Conservation (phyloP, 352 stramenopile genomes). For the Saprolegnia parasitica region DNA sequence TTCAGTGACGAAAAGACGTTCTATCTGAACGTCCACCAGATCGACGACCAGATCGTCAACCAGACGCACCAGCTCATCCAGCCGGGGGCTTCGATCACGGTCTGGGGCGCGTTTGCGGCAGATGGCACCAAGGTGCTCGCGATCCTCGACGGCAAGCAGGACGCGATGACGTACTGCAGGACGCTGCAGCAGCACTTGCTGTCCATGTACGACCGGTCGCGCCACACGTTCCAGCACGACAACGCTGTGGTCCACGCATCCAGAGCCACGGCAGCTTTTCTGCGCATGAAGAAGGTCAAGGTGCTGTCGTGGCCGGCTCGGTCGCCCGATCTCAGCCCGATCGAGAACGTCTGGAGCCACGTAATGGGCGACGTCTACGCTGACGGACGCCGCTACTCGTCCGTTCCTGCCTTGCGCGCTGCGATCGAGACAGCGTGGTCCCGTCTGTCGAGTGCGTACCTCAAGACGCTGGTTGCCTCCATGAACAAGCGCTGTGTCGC, state of each 20-base stretch:
- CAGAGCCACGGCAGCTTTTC: neutral
- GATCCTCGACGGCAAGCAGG: neutral
- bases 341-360: conserved; percentile 30
- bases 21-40: conserved; percentile 36
- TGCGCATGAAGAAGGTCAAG: neutral
- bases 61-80: neutral
- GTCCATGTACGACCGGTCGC: neutral
- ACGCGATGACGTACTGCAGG: neutral
- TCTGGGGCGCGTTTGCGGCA: neutral
- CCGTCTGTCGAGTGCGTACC: neutral
- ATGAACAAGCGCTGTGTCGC: neutral
- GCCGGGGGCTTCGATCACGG: neutral
- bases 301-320: conserved; percentile 18
- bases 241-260: conserved; percentile 7
- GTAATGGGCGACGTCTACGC: conserved; percentile 25
- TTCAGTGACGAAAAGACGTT: conserved; percentile 45
- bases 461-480: neutral
- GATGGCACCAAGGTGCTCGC: neutral
- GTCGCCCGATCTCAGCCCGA: conserved; percentile 27
- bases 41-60: conserved; percentile 33
- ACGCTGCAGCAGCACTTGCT: too few relatives aligned
- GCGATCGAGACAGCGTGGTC: conserved; percentile 20
- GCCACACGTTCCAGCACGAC: conserved; percentile 27
- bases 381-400: conserved; percentile 19
- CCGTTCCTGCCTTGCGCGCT: neutral